These are phyloP conservation scores for Coemansia sp. DNA, from an alignment of 192 early-diverging fungal species.

Conservation along the genomic window DNA sequence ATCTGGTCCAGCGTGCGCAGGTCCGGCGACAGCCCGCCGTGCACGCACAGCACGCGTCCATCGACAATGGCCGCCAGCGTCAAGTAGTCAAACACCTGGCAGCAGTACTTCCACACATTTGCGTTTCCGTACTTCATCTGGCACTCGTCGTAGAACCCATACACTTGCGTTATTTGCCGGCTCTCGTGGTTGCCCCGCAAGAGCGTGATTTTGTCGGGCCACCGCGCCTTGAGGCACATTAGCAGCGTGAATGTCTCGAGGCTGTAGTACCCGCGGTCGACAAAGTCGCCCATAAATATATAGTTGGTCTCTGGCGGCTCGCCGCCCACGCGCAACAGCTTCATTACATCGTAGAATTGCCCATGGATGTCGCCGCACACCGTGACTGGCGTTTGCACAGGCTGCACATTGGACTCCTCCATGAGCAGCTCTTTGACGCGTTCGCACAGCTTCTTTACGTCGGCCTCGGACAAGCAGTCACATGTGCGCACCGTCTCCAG, in stretches of 20 bases:
- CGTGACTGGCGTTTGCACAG: conserved; percentile 91
- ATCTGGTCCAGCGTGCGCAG: conserved; percentile 96
- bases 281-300: conserved; percentile 97
- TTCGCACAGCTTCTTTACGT: conserved; percentile 97
- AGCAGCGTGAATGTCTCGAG: conserved; percentile 97
- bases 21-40: conserved; percentile 90
- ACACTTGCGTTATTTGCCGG: conserved; percentile 96
- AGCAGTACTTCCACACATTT: conserved; percentile 97
- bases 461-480: conserved; percentile 88
- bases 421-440: conserved; percentile 97
- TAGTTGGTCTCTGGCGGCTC: conserved; percentile 97
- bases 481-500: conserved; percentile 87
- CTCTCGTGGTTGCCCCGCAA: conserved; percentile 94
- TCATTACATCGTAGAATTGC: conserved; percentile 94
- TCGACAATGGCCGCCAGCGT: conserved; percentile 93
- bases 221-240: conserved; percentile 88
- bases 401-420: conserved; percentile 99
- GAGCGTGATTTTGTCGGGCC: conserved; percentile 90
- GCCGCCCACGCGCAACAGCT: conserved; percentile 91
- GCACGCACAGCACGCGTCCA: conserved; percentile 92
- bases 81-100: conserved; percentile 96
- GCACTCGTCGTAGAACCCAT: conserved; percentile 98
- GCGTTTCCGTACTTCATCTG: conserved; percentile 93
- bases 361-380: conserved; percentile 97
- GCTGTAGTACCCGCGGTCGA: conserved; percentile 93